phyloP scores from a whole-genome alignment of 768 basidiomycete genomes.

The Kwoniella newhampshirensis region DNA sequence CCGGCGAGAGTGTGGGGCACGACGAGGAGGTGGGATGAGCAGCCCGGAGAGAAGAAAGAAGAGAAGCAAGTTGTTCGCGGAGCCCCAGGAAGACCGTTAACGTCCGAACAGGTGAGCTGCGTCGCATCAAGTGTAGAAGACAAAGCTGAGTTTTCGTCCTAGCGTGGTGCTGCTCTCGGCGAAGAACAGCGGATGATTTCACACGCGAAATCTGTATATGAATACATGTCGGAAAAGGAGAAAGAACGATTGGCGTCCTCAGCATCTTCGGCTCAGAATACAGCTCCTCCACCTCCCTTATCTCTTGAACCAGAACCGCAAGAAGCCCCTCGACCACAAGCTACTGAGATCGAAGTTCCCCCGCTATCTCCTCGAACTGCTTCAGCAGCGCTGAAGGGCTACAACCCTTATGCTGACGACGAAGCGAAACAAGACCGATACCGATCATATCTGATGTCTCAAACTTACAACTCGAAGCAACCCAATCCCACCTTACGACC shows the following conservation, averaged over 20 bases:
- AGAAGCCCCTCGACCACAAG: conserved; percentile 44
- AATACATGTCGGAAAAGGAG: conserved; percentile 89
- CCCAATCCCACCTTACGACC: conserved; percentile 60
- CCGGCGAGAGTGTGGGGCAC: conserved; percentile 72
- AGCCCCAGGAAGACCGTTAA: conserved; percentile 61
- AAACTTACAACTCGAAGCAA: conserved; percentile 58
- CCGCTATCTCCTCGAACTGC: conserved; percentile 74
- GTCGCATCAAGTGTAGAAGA: not conserved
- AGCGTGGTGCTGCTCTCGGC: conserved; percentile 82
- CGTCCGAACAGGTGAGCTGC: conserved; percentile 69
- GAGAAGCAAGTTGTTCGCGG: conserved; percentile 39
- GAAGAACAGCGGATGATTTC: conserved; percentile 64
- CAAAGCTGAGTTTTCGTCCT: not conserved
- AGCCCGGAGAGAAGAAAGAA: conserved; percentile 27
- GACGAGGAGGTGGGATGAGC: conserved; percentile 46
- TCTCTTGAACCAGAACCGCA: conserved; percentile 24
- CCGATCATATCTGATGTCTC: conserved; percentile 72
- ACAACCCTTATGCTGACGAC: conserved; percentile 74
- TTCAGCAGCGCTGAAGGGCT: conserved; percentile 80
- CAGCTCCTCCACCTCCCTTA: conserved; percentile 18
- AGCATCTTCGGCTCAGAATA: conserved; percentile 20
- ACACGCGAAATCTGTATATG: conserved; percentile 70
- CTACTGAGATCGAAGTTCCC: conserved; percentile 60
- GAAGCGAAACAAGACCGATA: conserved; percentile 82
- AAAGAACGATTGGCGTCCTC: conserved; percentile 68